Base-by-base conservation (phyloP, 2,329 filamentous ascomycete species). In the Diaporthe vaccinii region DNA sequence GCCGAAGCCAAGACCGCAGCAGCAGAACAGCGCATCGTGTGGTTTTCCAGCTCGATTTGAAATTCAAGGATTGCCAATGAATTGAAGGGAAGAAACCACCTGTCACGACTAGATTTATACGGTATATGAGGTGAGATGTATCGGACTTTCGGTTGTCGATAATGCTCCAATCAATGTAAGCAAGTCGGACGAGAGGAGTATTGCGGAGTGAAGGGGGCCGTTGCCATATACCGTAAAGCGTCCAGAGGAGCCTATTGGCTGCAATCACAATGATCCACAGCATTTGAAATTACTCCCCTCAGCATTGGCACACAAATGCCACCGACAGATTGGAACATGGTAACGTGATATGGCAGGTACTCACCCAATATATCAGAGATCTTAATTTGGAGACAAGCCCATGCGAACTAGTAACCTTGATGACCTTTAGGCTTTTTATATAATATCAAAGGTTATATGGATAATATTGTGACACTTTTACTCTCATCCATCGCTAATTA, bases 141-240 rank as follows among this genome's bases (percentile, higher is more conserved):
- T 39, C 65, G 34, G 65, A 17, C 15, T 15, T 31, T 31, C 17
- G n/a, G 22, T 49, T 55, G 34, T 41, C 17, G 15, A 15, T 41
- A 41, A 69, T 41, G 65, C 65, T 55, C 49, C 46, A 69, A 69
- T 69, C 31, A 55, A 41, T 4, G 34, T 55, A 41, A 69, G n/a
- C 65, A 55, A 41, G 9, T 22, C 49, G n/a, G 65, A 34, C 34
- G 15, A 41, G 49, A 55, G 65, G 49, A 55, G 49, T 22, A 55
- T 15, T 53, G n/a, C 65, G 65, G 65, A 69, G 65, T 41, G 28
- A 22, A 10, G 15, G 17, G 17, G 46, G 8, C 65, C 65, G 65
- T 28, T 55, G 41, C 65, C 65, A 39, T 28, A 20, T 55, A 41
- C 28, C 15, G 49, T 4, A 65, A 69, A n/a, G 49, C 49, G 12